phyloP scores from a whole-genome alignment of 371 early-diverging fungal genomes.

The Syncephalastrum racemosum region DNA sequence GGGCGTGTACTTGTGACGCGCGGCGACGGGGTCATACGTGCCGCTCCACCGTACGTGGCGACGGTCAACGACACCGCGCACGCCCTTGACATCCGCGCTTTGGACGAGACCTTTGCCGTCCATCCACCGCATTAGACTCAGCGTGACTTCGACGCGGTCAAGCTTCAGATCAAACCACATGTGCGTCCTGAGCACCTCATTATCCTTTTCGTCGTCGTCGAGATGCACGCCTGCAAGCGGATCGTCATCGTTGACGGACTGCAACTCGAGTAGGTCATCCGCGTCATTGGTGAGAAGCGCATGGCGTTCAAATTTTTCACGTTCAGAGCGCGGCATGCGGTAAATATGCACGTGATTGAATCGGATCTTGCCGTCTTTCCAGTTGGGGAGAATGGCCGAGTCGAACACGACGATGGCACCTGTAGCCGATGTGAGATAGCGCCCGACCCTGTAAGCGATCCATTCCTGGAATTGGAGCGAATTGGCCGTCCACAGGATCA shows the following conservation, averaged over 20 bases:
- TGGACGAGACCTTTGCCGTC: slow-evolving; percentile 90
- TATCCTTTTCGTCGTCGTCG: slow-evolving; percentile 44
- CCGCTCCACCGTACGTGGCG: slow-evolving; percentile 78
- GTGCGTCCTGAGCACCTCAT: slow-evolving; percentile 39
- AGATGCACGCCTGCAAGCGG: slow-evolving; percentile 44
- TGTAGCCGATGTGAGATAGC: slow-evolving; percentile 78
- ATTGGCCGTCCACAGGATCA: slow-evolving; percentile 78
- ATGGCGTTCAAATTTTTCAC: slow-evolving; percentile 42
- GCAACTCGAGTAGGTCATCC: neutral
- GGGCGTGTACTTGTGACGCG: slow-evolving; percentile 66
- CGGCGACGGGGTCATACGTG: slow-evolving; percentile 61
- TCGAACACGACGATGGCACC: slow-evolving; percentile 88
- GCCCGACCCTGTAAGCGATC: slow-evolving; percentile 74
- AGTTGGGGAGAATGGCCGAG: slow-evolving; percentile 90
- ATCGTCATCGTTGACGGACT: slow-evolving; percentile 21
- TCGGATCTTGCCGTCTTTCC: slow-evolving; percentile 88
- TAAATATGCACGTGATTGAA: slow-evolving; percentile 79
- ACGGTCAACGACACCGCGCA: slow-evolving; percentile 89
- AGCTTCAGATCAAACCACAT: slow-evolving; percentile 82
- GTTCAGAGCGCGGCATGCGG: slow-evolving; percentile 47
- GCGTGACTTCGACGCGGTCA: slow-evolving; percentile 81
- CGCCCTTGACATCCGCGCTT: slow-evolving; percentile 81
- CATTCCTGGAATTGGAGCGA: slow-evolving; percentile 89
- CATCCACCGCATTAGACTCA: slow-evolving; percentile 89
- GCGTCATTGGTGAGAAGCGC: slow-evolving; percentile 23